Base-by-base conservation (phyloP, 495 filamentous ascomycete species). In the Xylaria venustula region DNA sequence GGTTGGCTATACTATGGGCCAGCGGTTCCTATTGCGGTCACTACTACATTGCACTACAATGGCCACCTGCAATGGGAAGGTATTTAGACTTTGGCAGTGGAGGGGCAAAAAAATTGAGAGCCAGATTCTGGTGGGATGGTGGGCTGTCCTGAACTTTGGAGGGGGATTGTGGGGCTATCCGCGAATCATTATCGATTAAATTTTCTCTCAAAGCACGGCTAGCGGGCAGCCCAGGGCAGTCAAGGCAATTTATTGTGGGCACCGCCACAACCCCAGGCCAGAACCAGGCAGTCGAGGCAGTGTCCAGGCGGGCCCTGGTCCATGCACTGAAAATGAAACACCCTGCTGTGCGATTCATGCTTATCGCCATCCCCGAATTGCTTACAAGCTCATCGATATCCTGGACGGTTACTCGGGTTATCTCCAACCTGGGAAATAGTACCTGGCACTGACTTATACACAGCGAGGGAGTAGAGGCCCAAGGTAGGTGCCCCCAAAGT, bases 121-220 rank as follows among this genome's bases (percentile, higher is more conserved):
- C 3, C 8, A 23, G 17, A 34, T 36, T 45, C 36, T 54, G 51
- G 51, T 57, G 54, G 54, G 52, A 55, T 55, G 52, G 52, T 45
- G 52, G 52, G 52, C n/a, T 55, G 22, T 17, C 23, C 28, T 20
- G 44, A 8, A 2, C 6, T 4, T 54, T 5, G 28, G 6, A 41
- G 30, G 44, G 42, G 54, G 54, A 20, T 26, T n/a, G 54, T 49
- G 54, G 54, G 23, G 44, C 44, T 9, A 1, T 0, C 12, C 25
- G 30, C 54, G 34, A 58, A 58, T 58, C 54, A 58, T 28, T 22
- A 22, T 28, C 37, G 40, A 40, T 55, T 17, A 9, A 55, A 30
- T 54, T 54, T 41, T 54, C 3, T 28, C 6, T 20, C 6, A 11
- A 14, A 11, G 7, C 9, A 11, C 3, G 3, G 12, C 7, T 15